phyloP scores from a whole-genome alignment of 192 early-diverging fungal species.

The Backusella australiensis region DNA sequence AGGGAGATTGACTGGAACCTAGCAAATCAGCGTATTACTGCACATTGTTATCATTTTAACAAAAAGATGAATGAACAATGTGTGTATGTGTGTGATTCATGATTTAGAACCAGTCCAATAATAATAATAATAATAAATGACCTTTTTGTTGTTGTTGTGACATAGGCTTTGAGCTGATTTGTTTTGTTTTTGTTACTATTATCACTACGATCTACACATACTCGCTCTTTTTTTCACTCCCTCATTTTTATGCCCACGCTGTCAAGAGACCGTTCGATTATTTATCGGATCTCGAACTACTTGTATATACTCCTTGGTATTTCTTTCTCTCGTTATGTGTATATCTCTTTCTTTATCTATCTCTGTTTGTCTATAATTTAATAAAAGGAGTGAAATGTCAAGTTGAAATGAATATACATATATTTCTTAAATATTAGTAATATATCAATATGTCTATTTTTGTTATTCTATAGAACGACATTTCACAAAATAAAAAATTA shows the following conservation, averaged over 20 bases:
- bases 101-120: neutral
- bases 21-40: neutral
- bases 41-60: neutral
- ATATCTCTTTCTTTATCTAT: neutral
- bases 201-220: slow-evolving; percentile 2
- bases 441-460: neutral
- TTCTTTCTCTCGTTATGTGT: neutral
- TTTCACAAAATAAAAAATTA: neutral
- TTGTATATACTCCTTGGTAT: neutral
- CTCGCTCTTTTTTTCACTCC: neutral
- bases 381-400: neutral
- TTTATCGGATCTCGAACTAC: neutral
- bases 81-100: neutral
- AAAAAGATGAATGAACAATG: neutral
- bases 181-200: neutral
- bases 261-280: slow-evolving; percentile 5
- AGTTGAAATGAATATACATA: neutral
- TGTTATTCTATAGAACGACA: neutral
- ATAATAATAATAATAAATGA: neutral
- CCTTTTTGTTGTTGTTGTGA: neutral
- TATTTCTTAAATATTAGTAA: neutral
- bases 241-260: slow-evolving; percentile 3
- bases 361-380: neutral
- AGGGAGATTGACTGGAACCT: neutral
- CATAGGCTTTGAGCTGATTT: neutral